phyloP scores from a whole-genome alignment of 2,329 filamentous ascomycete genomes.

The Trichoderma koningii region DNA sequence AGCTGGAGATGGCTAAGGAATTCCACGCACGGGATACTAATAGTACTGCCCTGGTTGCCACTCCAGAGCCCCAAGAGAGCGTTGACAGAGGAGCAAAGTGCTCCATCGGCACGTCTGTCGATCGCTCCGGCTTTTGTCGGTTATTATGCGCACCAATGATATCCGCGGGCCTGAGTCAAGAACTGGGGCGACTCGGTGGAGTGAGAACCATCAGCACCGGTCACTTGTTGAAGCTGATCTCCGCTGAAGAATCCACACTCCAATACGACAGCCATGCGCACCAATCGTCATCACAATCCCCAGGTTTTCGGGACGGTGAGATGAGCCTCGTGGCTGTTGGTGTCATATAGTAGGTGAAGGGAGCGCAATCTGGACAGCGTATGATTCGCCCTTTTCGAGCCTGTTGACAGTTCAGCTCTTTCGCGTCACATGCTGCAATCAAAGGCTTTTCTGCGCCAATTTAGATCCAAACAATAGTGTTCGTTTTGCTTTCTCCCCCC shows the following conservation, averaged over 20 bases:
- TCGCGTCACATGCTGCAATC: not conserved
- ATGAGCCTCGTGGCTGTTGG: not conserved
- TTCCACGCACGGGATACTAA: not conserved
- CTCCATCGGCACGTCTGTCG: not conserved
- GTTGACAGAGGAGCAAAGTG: not conserved
- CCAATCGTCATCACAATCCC: not conserved
- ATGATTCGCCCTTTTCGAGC: not conserved
- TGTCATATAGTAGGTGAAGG: not conserved
- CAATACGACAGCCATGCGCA: conserved; percentile 1
- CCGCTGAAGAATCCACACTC: conserved; percentile 5
- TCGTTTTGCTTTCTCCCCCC: too few relatives aligned
- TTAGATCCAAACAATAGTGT: not conserved
- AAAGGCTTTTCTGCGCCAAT: not conserved
- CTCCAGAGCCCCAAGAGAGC: not conserved
- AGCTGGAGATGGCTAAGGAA: not conserved
- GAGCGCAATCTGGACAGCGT: not conserved
- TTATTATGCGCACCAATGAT: conserved; percentile 16
- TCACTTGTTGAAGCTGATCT: not conserved
- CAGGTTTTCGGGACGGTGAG: not conserved
- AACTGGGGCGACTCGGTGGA: not conserved
- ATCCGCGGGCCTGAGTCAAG: not conserved
- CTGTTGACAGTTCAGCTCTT: too few relatives aligned
- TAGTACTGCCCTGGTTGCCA: not conserved
- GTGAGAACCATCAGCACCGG: not conserved
- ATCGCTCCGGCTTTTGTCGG: not conserved